Percentiles rank a stretch among this genome's conserved stretches.
These are phyloP conservation scores for Ottelia alismoides DNA, from an alignment of 106 monocot species.

Conservation along the genomic window DNA sequence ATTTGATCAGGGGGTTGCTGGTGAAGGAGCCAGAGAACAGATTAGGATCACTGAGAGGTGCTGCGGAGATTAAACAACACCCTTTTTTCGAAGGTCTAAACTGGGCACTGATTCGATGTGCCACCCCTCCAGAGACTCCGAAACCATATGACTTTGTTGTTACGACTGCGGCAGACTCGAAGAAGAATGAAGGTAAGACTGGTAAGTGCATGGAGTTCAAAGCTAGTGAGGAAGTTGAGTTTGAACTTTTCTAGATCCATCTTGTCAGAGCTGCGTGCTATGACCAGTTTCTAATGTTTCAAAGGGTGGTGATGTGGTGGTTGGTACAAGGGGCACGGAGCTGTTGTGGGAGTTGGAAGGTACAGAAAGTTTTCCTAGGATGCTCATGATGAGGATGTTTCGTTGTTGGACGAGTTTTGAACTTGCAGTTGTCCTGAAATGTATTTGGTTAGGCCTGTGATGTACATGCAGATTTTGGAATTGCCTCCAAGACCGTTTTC, in stretches of 20 bases:
- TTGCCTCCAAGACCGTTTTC: no score
- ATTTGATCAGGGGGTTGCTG: conserved; percentile 22
- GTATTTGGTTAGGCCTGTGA: no score
- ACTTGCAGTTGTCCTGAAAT: no score
- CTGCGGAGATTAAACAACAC: conserved; percentile 74
- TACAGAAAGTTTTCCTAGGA: no score
- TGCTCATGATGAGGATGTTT: no score
- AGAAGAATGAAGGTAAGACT: conserved; percentile 32
- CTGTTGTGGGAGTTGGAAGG: no score
- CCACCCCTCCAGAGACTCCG: conserved; percentile 42
- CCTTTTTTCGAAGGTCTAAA: conserved; percentile 55
- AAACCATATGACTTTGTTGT: conserved; percentile 7
- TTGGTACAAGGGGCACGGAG: no score
- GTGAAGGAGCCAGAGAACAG: conserved; percentile 50
- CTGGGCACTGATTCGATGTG: conserved; percentile 59
- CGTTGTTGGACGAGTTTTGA: no score
- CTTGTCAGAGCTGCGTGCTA: no score
- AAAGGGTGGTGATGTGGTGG: no score
- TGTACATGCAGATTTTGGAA: no score
- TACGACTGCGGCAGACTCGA: background rate
- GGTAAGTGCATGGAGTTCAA: conserved; percentile 42
- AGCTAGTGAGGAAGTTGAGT: conserved; percentile 24
- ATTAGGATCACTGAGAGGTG: conserved; percentile 48
- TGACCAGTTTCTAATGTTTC: no score
- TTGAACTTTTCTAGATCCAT: conserved; percentile 22